Percentiles rank a stretch among this genome's conserved stretches.
Conservation (phyloP, 2,329 filamentous ascomycete genomes). For the Aspergillus floridensis region DNA sequence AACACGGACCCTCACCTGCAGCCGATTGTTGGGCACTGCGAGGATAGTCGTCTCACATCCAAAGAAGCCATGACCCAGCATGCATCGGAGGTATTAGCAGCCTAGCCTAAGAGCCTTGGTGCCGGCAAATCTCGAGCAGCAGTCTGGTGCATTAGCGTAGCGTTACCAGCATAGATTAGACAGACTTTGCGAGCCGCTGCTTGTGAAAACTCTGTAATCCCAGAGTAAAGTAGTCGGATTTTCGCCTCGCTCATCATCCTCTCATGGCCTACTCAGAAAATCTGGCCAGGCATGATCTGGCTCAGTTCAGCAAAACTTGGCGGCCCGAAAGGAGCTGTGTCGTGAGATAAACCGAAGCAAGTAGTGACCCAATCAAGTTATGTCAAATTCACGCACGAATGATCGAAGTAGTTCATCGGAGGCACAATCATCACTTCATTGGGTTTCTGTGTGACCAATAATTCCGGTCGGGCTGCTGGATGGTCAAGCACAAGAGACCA, state of each 20-base stretch:
- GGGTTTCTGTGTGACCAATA: constrained; percentile 20
- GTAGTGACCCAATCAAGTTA: neutral
- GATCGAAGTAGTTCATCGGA: neutral
- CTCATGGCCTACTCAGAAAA: neutral
- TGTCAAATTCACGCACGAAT: neutral
- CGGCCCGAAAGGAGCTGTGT: neutral
- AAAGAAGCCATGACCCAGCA: constrained; percentile 5
- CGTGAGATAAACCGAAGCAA: neutral
- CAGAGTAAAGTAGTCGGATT: neutral
- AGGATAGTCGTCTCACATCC: neutral
- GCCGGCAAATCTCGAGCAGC: constrained; percentile 16
- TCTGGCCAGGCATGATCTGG: neutral
- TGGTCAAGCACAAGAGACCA: constrained; percentile 1
- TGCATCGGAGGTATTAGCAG: constrained; percentile 7
- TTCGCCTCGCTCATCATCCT: neutral
- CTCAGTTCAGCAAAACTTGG: neutral
- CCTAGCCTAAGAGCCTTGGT: constrained; percentile 1
- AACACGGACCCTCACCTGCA: constrained; percentile 9
- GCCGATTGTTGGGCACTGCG: constrained; percentile 12
- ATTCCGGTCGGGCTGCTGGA: constrained; percentile 18
- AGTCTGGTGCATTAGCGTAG: constrained; percentile 17
- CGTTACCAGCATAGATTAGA: constrained; percentile 3
- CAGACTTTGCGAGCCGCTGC: constrained; percentile 7
- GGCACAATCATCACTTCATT: constrained; percentile 8
- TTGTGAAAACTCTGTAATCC: neutral